Evolutionary conservation across 192 early-diverging fungal species (phyloP).

Genomic region (Backusella australiensis): DNA sequence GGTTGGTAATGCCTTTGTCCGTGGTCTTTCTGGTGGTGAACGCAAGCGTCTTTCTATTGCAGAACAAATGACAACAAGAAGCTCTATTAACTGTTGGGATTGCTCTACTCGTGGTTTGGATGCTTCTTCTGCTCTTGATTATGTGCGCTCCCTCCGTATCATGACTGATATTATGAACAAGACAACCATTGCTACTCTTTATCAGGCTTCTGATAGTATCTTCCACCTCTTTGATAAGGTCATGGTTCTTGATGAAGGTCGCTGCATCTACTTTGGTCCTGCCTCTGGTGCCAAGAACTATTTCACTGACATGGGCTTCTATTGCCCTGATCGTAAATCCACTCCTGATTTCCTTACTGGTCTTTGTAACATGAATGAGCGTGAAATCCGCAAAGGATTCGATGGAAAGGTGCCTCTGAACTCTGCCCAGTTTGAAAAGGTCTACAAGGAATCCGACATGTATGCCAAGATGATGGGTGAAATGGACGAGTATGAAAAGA

Average conservation of each 20-base stretch:
- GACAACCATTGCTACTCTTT: conserved; percentile 59
- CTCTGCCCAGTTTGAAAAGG: conserved; percentile 54
- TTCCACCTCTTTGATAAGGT: conserved; percentile 63
- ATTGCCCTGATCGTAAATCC: conserved; percentile 51
- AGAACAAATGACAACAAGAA: conserved; percentile 64
- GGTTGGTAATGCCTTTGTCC: conserved; percentile 71
- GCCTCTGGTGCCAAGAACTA: conserved; percentile 44
- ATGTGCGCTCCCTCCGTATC: conserved; percentile 67
- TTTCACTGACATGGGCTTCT: conserved; percentile 48
- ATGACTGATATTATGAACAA: conserved; percentile 64
- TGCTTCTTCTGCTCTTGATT: conserved; percentile 76
- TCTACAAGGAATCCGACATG: conserved; percentile 40
- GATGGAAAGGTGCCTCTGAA: conserved; percentile 46
- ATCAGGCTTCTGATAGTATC: conserved; percentile 74
- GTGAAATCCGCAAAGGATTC: conserved; percentile 43
- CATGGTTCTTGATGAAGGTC: conserved; percentile 64
- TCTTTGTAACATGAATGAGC: conserved; percentile 57
- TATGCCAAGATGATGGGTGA: conserved; percentile 30
- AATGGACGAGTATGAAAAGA: conserved; percentile 28
- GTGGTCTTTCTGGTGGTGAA: conserved; percentile 73
- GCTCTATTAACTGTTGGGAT: conserved; percentile 67
- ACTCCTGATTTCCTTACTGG: conserved; percentile 67
- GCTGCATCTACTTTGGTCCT: conserved; percentile 60
- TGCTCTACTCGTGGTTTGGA: conserved; percentile 75
- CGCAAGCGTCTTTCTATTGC: conserved; percentile 74